phyloP scores from a whole-genome alignment of 305 asterid species.

The Solanum hybrid region DNA sequence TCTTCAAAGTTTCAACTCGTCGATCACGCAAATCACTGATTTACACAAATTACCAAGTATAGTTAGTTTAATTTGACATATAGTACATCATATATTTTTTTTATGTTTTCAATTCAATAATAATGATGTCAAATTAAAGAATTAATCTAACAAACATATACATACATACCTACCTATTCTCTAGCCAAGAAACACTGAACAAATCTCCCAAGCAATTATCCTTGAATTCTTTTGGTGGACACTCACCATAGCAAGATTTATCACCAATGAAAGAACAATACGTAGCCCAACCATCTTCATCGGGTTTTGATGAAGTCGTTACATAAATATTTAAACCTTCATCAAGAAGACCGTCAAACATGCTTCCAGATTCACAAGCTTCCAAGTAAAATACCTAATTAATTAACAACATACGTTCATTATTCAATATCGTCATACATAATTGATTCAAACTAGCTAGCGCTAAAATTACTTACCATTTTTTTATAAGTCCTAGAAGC shows the following conservation, averaged over 20 bases:
- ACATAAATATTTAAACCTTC: conserved; percentile 22
- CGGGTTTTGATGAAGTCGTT: conserved; percentile 27
- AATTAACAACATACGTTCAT: neutral
- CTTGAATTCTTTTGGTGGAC: conserved; percentile 7
- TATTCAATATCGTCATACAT: neutral
- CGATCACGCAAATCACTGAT: neutral
- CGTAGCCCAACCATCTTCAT: conserved; percentile 21
- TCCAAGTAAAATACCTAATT: conserved; percentile 29
- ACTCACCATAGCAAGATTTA: neutral
- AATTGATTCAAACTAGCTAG: neutral
- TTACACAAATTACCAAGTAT: neutral
- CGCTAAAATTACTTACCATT: conserved; percentile 5
- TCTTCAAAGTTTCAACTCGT: neutral
- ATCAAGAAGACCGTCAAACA: conserved; percentile 33
- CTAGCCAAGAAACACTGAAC: conserved; percentile 34
- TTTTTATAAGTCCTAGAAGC: conserved; percentile 13
- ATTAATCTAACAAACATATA: neutral
- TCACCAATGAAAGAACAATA: conserved; percentile 8
- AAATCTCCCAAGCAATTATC: conserved; percentile 28
- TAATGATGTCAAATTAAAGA: neutral
- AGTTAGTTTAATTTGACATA: neutral
- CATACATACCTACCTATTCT: conserved; percentile 20
- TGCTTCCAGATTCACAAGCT: conserved; percentile 38
- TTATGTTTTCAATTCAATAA: no score
- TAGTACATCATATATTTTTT: no score